Evolutionary conservation across 148 eudicot genomes (phyloP), one percentile per base, ranked within the genome.

Genomic region (Pouteria glomerata): DNA sequence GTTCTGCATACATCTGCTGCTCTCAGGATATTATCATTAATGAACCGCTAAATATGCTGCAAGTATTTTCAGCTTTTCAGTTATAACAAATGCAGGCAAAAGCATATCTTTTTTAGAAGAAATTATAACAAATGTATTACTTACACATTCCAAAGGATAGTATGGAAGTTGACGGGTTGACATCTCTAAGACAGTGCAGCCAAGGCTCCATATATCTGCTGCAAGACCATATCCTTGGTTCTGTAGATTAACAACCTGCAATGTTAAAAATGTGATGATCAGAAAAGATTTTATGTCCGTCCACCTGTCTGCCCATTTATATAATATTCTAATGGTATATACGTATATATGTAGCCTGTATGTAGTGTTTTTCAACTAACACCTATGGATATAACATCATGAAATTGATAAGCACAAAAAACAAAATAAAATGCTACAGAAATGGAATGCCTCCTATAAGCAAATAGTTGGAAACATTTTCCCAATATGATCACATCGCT

Each of bases 201-300:
- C 98, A 68, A 93, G 96, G 80, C 98, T 93, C 98, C 96, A 93
- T 56, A 93, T 93, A 83, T 93, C 98, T 69, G 98, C 96, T 48
- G 94, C 78, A 77, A 78, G 86, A 55, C 98, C 98, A 88, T 90
- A 90, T 2, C 98, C 92, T 66, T 80, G 77, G 84, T 68, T 82
- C 75, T 72, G 77, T 58, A 34, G 74, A 57, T 74, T 68, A 72
- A 93, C 84, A 73, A 93, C 96, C 98, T 93, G 85, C 72, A 73
- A 57, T 24, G 29, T 29, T 11, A 30, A 66, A 59, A 44, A 26
- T 5, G 3, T 8, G 41, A 66, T 30, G n/a, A 47, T 66, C 70
- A 66, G 57, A 66, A 27, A 16, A 8, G 14, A 4, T 19, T 26
- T 42, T 65, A 11, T 44, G 55, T 16, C 68, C 2, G 50, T 63